Percentiles rank a stretch among this genome's conserved stretches.
These are phyloP conservation scores for Sorghum bicolor DNA, from an alignment of 176 grass and related monocot species.

Conservation along the genomic window Sorghum_bicolor_NCBIv3 NC_012870.2:77007001-77007500, in stretches of 20 bases:
- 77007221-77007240: conserved; percentile 48
- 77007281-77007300: conserved; percentile 73
- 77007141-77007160: conserved; percentile 65
- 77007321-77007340: conserved; percentile 61
- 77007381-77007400: conserved; percentile 71
- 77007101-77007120: conserved; percentile 52
- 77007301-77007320: conserved; percentile 77
- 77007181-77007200: conserved; percentile 48
- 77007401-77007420: conserved; percentile 50
- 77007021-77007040: conserved; percentile 42
- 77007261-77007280: conserved; percentile 71
- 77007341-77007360: conserved; percentile 75
- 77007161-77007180: conserved; percentile 55
- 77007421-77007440: conserved; percentile 51
- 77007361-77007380: conserved; percentile 70
- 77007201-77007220: conserved; percentile 48
- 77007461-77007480: conserved; percentile 65
- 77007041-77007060: conserved; percentile 60
- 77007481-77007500: conserved; percentile 25
- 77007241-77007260: conserved; percentile 42
- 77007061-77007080: conserved; percentile 43
- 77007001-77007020: conserved; percentile 22
- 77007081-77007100: conserved; percentile 44
- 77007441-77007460: conserved; percentile 45
- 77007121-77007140: conserved; percentile 46